phyloP scores from a whole-genome alignment of 78 protist genomes.

The Chrysochromulina tobinii region DNA sequence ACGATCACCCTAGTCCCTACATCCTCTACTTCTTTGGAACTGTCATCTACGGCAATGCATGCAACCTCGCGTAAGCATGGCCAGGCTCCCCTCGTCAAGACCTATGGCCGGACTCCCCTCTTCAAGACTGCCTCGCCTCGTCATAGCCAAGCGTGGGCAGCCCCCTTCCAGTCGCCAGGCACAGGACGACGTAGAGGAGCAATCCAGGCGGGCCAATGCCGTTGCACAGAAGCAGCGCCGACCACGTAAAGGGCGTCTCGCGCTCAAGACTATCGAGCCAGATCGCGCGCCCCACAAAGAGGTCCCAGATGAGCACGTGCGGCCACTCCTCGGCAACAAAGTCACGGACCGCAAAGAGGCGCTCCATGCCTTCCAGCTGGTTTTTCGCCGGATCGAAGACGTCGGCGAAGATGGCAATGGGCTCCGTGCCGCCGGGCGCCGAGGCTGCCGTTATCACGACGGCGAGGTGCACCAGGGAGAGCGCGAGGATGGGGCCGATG shows the following conservation, averaged over 20 bases:
- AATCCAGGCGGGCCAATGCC: background rate
- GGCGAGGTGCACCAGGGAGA: background rate
- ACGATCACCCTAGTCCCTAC: no score
- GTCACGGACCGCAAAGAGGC: background rate
- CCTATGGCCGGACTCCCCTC: no score
- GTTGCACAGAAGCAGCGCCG: background rate
- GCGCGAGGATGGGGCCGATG: background rate
- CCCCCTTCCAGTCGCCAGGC: no score
- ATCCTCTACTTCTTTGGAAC: no score
- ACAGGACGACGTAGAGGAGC: no score
- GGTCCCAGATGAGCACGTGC: constrained; percentile 22
- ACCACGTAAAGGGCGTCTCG: background rate
- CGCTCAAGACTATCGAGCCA: background rate
- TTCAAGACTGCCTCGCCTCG: no score
- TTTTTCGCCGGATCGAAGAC: background rate
- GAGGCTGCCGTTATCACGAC: background rate
- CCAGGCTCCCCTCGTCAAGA: no score
- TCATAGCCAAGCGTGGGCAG: no score
- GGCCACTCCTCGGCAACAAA: constrained; percentile 22
- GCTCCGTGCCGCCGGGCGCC: background rate
- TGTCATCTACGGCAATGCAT: no score
- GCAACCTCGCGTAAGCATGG: no score
- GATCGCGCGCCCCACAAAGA: constrained; percentile 1
- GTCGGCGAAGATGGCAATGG: background rate
- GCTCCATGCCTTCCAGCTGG: background rate